Percentiles rank a stretch among this genome's conserved stretches.
These are phyloP conservation scores for Cunninghamia lanceolata DNA, from an alignment of 75 land plant genomes.

Conservation along the genomic window DNA sequence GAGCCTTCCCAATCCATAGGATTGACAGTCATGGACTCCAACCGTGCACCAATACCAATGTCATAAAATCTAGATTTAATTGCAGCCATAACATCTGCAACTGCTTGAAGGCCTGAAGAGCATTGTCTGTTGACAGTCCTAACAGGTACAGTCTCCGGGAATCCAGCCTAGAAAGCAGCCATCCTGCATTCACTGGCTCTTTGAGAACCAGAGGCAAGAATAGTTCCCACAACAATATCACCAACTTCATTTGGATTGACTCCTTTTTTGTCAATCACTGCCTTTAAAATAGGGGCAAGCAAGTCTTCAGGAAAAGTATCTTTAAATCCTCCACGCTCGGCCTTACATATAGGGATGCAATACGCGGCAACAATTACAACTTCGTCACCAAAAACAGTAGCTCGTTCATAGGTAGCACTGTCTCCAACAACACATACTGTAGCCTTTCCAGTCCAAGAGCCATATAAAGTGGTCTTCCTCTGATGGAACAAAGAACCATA, in stretches of 20 bases:
- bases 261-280: constrained; percentile 74
- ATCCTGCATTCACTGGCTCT: constrained; percentile 92
- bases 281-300: constrained; percentile 88
- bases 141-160: constrained; percentile 89
- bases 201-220: constrained; percentile 89
- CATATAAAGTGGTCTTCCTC: no score
- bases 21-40: constrained; percentile 88
- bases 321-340: constrained; percentile 93
- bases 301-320: constrained; percentile 87
- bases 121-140: constrained; percentile 92
- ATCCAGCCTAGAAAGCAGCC: constrained; percentile 97
- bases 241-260: constrained; percentile 71
- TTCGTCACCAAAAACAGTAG: no score
- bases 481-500: no score
- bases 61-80: constrained; percentile 92
- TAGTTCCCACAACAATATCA: constrained; percentile 95
- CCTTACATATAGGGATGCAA: constrained; percentile 79
- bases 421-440: no score
- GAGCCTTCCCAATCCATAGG: constrained; percentile 73
- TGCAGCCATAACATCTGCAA: constrained; percentile 81
- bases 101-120: constrained; percentile 92
- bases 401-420: no score
- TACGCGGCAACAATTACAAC: no score
- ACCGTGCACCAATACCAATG: constrained; percentile 90
- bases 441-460: no score